Evolutionary conservation across 1,284 basidiomycete species (phyloP).

Genomic region (Trametes polyzona): DNA sequence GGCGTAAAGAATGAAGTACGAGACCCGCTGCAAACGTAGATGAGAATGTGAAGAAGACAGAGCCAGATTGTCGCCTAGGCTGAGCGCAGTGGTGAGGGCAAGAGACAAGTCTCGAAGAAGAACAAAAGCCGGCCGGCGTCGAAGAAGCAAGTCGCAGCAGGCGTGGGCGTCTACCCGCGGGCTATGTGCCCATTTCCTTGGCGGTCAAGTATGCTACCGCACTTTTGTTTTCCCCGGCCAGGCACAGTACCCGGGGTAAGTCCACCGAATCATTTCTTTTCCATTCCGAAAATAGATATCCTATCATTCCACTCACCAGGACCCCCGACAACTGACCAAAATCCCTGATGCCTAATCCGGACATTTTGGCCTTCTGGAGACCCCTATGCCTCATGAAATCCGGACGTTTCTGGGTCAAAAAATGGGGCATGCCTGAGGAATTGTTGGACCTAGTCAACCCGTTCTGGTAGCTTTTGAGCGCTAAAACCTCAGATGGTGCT

Average conservation of each 20-base stretch:
- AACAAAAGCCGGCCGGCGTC: conserved; percentile 8
- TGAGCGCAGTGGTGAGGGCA: conserved; percentile 15
- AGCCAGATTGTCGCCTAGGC: conserved; percentile 8
- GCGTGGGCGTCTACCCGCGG: background rate
- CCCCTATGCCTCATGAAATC: too few species aligned
- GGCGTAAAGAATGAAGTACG: conserved; percentile 2
- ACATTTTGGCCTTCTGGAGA: too few species aligned
- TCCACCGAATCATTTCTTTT: too few species aligned
- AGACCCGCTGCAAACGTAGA: conserved; percentile 1
- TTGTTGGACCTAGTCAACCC: too few species aligned
- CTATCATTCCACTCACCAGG: too few species aligned
- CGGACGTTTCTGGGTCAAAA: too few species aligned
- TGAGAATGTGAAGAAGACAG: conserved; percentile 3
- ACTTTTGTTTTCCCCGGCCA: background rate
- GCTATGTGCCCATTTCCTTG: background rate
- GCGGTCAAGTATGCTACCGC: background rate
- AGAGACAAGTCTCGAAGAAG: conserved; percentile 20
- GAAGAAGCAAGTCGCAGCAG: background rate
- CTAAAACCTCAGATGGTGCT: too few species aligned
- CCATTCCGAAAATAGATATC: too few species aligned
- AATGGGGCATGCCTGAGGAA: too few species aligned
- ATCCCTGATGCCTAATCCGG: too few species aligned
- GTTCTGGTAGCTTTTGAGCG: too few species aligned
- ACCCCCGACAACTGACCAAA: too few species aligned
- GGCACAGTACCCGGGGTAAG: background rate